Evolutionary conservation across 306 rosid genomes (phyloP), one percentile per base, ranked within the genome.

Genomic region (Fagus crenata): DNA sequence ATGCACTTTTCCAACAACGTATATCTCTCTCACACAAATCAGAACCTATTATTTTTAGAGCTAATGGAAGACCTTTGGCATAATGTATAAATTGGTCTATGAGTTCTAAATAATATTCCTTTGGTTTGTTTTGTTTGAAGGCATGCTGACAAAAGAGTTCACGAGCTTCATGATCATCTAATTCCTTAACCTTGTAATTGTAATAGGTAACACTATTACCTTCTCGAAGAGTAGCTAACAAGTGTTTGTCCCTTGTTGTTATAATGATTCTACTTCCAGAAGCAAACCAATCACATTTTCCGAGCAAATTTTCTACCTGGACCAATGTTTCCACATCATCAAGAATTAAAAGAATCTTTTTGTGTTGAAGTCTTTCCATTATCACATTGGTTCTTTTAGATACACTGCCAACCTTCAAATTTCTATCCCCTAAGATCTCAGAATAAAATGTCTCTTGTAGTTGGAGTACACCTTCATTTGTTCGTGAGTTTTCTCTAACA

Each of bases 11-110:
- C 89, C 85, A 81, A 6, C 78, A 28, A 7, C 72, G 31, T 22
- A 71, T 33, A 17, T 64, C 78, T 54, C 49, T 69, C 0, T 73
- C 72, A 67, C 7, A 64, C 8, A 86, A 46, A 61, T 39, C 31
- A 4, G 56, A 28, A 0, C 83, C 89, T 15, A 86, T 22, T 6
- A 78, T 75, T 7, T 53, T 51, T 15, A 86, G 31, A 51, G 73
- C 85, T 43, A 83, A 64, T 6, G 89, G 89, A 36, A 71, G 73
- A 32, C 85, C 81, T 64, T 81, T 76, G 33, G 85, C 85, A 81
- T 81, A 81, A 33, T 46, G n/a, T 63, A 81, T 70, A 1, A 81
- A 53, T 17, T 69, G 51, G 41, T 76, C 37, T 40, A 69, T n/a
- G 4, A 72, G 9, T 0, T 79, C 49, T 39, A 22, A 72, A 79